A percentile compares a stretch with the other conserved stretches of the same genome.
Conservation (phyloP, 75 land plant genomes). For the Pinus albicaulis region DNA sequence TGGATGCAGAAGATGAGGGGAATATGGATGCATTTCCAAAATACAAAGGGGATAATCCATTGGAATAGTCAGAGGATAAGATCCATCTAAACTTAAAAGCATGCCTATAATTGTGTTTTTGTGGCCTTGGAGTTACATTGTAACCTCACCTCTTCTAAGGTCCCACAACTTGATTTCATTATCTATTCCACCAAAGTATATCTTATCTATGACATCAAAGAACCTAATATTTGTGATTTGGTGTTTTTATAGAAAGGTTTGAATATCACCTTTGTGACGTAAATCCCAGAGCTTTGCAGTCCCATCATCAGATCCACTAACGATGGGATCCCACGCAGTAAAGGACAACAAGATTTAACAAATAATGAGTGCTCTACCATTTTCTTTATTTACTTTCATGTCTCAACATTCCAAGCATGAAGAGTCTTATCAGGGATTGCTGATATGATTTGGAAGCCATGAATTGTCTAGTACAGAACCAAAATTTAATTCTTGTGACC, state of each 20-base stretch:
- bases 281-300: constrained; percentile 98
- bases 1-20: too few species aligned
- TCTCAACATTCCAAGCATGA: constrained; percentile 94
- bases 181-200: constrained; percentile 90
- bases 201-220: constrained; percentile 91
- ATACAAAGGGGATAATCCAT: constrained; percentile 92
- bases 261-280: constrained; percentile 90
- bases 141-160: constrained; percentile 77
- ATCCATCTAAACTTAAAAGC: constrained; percentile 96
- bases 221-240: constrained; percentile 92
- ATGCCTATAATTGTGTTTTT: constrained; percentile 92
- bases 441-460: constrained; percentile 83
- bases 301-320: constrained; percentile 98
- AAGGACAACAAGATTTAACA: constrained; percentile 90
- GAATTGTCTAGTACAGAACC: constrained; percentile 89
- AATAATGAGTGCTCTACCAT: constrained; percentile 92
- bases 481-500: constrained; percentile 94
- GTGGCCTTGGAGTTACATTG: constrained; percentile 95
- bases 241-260: constrained; percentile 90
- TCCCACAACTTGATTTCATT: constrained; percentile 98
- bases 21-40: constrained; percentile 99
- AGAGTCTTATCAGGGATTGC: constrained; percentile 97
- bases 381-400: constrained; percentile 91
- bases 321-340: constrained; percentile 90
- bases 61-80: constrained; percentile 87